Evolutionary conservation across 805 yeast genomes (phyloP).

Genomic region (Candida nanaspora): DNA sequence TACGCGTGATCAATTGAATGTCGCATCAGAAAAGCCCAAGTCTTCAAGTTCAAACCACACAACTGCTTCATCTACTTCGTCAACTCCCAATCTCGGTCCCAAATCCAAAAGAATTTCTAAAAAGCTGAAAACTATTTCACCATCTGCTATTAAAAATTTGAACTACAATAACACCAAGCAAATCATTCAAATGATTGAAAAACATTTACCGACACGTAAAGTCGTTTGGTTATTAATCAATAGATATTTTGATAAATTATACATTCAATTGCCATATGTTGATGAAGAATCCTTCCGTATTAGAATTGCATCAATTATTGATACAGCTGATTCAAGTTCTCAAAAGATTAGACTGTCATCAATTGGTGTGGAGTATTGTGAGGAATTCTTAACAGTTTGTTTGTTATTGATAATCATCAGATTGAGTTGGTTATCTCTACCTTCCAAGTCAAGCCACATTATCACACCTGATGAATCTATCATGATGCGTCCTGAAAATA

Average conservation of each 20-base stretch:
- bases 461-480: constrained; percentile 22
- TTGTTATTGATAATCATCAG: constrained; percentile 45
- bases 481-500: constrained; percentile 33
- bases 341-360: constrained; percentile 22
- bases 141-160: constrained; percentile 26
- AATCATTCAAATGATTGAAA: constrained; percentile 32
- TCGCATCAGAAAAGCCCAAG: too few species aligned
- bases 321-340: constrained; percentile 26
- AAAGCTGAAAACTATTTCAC: constrained; percentile 20
- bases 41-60: too few species aligned
- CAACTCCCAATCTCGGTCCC: too few species aligned
- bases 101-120: constrained; percentile 13
- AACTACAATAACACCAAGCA: constrained; percentile 35
- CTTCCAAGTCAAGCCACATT: constrained; percentile 27
- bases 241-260: constrained; percentile 50
- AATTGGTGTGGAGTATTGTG: constrained; percentile 28
- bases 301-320: constrained; percentile 39
- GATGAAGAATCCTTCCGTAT: constrained; percentile 48
- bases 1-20: too few species aligned
- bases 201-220: constrained; percentile 45
- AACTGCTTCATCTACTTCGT: too few species aligned
- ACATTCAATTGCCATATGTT: constrained; percentile 59
- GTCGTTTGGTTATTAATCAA: constrained; percentile 51
- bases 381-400: constrained; percentile 44
- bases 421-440: constrained; percentile 49